Conservation (phyloP, 495 filamentous ascomycete genomes). For the Penicillium daleae region DNA sequence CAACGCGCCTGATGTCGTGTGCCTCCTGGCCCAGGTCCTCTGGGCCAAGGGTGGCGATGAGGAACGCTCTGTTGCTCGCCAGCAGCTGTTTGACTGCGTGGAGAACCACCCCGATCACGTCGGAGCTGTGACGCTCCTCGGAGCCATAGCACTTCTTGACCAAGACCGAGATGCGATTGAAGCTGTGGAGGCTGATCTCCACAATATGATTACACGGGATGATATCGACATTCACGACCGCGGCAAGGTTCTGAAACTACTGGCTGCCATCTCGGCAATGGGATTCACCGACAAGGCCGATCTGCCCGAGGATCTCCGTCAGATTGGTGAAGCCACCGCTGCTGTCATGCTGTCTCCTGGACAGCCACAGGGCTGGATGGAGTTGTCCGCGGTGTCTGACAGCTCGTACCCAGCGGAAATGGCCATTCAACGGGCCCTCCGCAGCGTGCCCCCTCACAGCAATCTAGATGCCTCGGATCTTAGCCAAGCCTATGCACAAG, state of each 20-base stretch:
- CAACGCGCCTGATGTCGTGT: constrained; percentile 81
- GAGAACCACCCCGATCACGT: constrained; percentile 74
- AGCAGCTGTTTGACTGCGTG: constrained; percentile 78
- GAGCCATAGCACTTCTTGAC: constrained; percentile 81
- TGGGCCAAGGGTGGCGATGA: constrained; percentile 86
- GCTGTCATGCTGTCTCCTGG: constrained; percentile 79
- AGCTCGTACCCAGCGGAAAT: constrained; percentile 69
- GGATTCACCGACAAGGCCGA: constrained; percentile 39
- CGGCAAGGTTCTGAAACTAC: constrained; percentile 58
- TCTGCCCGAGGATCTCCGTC: constrained; percentile 41
- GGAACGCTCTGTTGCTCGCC: constrained; percentile 72
- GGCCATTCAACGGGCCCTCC: constrained; percentile 77
- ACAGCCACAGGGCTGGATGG: constrained; percentile 75
- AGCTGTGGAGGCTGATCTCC: constrained; percentile 79
- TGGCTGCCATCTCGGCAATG: constrained; percentile 57
- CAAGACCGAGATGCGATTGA: constrained; percentile 75
- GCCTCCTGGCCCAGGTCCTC: constrained; percentile 84
- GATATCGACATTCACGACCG: constrained; percentile 51
- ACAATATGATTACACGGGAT: constrained; percentile 67
- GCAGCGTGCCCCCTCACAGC: constrained; percentile 70
- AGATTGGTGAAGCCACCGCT: constrained; percentile 60
- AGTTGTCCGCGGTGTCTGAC: constrained; percentile 62
- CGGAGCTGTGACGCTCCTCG: constrained; percentile 75
- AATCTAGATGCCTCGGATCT: constrained; percentile 69
- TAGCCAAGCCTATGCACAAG: constrained; percentile 75